These are phyloP conservation scores for Acer negundo DNA, from an alignment of 345 rosid species.

Conservation along the genomic window DNA sequence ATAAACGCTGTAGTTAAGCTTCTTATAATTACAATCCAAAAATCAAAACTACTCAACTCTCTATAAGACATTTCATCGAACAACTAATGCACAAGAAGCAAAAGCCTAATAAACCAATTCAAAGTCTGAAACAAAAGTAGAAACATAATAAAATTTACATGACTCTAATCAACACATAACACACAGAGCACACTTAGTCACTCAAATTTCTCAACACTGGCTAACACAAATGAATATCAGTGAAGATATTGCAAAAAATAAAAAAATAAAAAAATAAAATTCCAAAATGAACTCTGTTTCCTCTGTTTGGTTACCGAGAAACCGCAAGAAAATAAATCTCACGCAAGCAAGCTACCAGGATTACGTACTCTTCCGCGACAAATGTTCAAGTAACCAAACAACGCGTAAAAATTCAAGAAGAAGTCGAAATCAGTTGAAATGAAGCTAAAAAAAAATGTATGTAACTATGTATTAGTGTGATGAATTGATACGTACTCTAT, in stretches of 20 bases:
- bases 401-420: neutral
- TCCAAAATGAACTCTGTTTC: too few relatives aligned
- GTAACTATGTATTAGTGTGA: neutral
- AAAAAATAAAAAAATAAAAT: too few relatives aligned
- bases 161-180: neutral
- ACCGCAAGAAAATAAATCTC: neutral
- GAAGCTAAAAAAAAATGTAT: neutral
- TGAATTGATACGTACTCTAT: constrained; percentile 37
- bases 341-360: neutral
- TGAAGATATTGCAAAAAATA: too few relatives aligned
- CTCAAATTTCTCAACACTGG: neutral
- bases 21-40: neutral
- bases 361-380: neutral
- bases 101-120: neutral
- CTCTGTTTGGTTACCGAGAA: constrained; percentile 8
- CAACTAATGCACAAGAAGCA: constrained; percentile 31
- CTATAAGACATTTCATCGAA: constrained; percentile 40
- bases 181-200: neutral
- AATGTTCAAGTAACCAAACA: neutral
- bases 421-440: neutral
- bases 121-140: neutral
- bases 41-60: neutral
- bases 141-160: neutral
- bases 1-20: neutral
- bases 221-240: neutral